phyloP scores from a whole-genome alignment of 2,329 filamentous ascomycete species.

The Exophiala phaeomuriformis region DNA sequence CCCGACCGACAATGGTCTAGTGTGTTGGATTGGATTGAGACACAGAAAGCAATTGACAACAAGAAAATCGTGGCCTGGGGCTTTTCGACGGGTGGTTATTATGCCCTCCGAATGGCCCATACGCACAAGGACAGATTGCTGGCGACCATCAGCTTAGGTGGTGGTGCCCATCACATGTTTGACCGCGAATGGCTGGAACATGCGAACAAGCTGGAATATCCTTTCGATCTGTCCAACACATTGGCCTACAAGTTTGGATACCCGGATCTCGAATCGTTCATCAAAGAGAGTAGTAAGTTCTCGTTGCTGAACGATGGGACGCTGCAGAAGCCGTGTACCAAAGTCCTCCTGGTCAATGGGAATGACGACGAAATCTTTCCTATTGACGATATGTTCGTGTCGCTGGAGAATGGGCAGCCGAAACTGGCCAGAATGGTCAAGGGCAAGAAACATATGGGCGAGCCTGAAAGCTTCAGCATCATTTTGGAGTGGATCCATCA shows the following conservation, averaged over 20 bases:
- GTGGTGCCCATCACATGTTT: conserved; percentile 55
- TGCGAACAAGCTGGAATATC: conserved; percentile 52
- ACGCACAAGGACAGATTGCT: conserved; percentile 48
- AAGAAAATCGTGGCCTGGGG: conserved; percentile 48
- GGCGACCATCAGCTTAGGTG: conserved; percentile 49
- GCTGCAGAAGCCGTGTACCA: conserved; percentile 44
- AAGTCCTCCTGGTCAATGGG: conserved; percentile 51
- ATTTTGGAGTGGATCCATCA: conserved; percentile 36
- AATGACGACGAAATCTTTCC: conserved; percentile 56
- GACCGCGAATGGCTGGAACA: conserved; percentile 47
- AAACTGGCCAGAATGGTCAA: conserved; percentile 53
- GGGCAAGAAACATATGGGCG: conserved; percentile 60
- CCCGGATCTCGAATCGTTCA: conserved; percentile 40
- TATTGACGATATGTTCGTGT: conserved; percentile 53
- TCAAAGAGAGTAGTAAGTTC: conserved; percentile 45
- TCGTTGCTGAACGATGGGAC: conserved; percentile 51
- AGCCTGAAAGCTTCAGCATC: conserved; percentile 44
- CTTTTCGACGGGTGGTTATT: conserved; percentile 52
- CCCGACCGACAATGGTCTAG: conserved; percentile 50
- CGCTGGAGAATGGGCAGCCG: conserved; percentile 45
- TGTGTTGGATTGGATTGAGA: conserved; percentile 49
- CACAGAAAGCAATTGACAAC: conserved; percentile 43
- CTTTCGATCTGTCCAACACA: conserved; percentile 50
- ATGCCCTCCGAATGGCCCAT: conserved; percentile 51
- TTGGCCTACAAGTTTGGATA: conserved; percentile 46